Evolutionary conservation across 176 grass and related monocot genomes (phyloP).

Genomic region (Secale cereale): DNA sequence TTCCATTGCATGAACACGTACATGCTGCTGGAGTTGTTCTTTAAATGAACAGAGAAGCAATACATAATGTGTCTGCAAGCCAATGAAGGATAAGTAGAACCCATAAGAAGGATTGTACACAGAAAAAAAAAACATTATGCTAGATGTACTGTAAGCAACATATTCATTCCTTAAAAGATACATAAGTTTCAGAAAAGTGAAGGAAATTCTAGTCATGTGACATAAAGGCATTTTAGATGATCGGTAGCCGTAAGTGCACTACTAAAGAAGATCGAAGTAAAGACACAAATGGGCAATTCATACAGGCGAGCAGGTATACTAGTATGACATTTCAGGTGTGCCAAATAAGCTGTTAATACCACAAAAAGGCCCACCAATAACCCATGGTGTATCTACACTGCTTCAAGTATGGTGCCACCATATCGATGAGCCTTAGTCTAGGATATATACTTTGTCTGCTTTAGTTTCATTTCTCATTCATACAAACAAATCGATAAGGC

Average conservation of each 20-base stretch:
- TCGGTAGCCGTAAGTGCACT: background rate
- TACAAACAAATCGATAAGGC: background rate
- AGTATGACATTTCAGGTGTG: background rate
- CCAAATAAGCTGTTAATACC: background rate
- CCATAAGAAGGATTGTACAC: background rate
- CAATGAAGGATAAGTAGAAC: constrained; percentile 22
- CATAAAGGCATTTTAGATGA: background rate
- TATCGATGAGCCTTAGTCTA: background rate
- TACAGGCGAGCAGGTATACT: background rate
- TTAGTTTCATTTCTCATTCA: background rate
- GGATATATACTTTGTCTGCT: background rate
- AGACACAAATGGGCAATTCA: background rate
- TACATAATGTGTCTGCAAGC: constrained; percentile 81
- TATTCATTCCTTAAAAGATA: background rate
- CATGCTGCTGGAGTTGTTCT: constrained; percentile 97
- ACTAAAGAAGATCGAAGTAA: background rate
- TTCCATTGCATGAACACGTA: constrained; percentile 99
- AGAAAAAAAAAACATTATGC: background rate
- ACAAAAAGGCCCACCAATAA: background rate
- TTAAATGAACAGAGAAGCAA: constrained; percentile 96
- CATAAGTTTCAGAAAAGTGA: background rate
- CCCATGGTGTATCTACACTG: background rate
- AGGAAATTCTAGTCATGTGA: background rate
- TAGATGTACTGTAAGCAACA: background rate
- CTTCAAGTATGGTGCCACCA: background rate